A percentile compares a stretch with the other conserved stretches of the same genome.
Evolutionary conservation across 306 rosid species (phyloP).

Genomic region (Cucurbita ficifolia): DNA sequence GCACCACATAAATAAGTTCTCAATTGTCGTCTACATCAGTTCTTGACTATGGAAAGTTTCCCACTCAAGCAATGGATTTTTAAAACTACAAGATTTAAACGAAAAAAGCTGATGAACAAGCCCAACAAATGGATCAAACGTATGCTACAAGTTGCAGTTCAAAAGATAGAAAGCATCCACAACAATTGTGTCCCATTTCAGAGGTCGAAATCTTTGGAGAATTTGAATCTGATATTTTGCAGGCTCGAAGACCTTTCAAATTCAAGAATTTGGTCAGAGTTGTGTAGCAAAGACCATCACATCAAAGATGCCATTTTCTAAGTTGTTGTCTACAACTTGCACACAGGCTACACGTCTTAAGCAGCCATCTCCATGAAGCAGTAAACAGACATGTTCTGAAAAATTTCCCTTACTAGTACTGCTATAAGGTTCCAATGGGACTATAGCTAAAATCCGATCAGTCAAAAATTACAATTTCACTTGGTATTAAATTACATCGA

Average conservation of each 20-base stretch:
- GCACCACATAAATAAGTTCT: neutral
- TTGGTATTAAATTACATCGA: neutral
- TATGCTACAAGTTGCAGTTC: neutral
- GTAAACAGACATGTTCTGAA: neutral
- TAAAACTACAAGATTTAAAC: neutral
- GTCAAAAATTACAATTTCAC: slow-evolving; percentile 1
- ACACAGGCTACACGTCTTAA: neutral
- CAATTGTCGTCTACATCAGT: neutral
- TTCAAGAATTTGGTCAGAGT: neutral
- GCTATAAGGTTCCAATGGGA: neutral
- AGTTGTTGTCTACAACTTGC: neutral
- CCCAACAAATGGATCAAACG: neutral
- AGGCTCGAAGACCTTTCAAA: neutral
- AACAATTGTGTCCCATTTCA: neutral
- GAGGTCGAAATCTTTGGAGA: neutral
- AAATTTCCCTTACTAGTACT: too few relatives aligned
- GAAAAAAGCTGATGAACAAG: too few relatives aligned
- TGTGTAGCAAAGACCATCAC: neutral
- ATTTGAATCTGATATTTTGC: neutral
- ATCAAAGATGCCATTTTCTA: neutral
- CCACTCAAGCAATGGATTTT: neutral
- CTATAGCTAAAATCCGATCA: neutral
- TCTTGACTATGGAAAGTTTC: neutral
- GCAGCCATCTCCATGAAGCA: neutral
- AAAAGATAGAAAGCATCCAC: neutral